Percentiles rank a stretch among this genome's conserved stretches.
Conservation (phyloP, 148 eudicot genomes). For the Cornus florida region DNA sequence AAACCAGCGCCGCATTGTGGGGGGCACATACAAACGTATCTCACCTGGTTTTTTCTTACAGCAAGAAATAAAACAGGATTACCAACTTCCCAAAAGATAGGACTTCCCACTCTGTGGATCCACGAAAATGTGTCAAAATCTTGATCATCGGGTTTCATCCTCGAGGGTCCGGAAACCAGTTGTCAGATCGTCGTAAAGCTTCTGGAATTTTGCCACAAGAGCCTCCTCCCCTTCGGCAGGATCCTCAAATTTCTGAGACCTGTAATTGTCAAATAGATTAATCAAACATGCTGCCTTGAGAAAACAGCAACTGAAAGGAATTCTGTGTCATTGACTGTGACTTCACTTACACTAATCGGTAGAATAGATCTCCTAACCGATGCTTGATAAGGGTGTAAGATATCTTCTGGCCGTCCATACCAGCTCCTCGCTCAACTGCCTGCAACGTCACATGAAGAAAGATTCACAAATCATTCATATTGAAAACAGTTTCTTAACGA, state of each 20-base stretch:
- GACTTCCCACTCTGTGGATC: background rate
- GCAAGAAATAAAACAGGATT: background rate
- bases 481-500: background rate
- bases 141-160: conserved; percentile 73
- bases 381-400: conserved; percentile 81
- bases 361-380: conserved; percentile 82
- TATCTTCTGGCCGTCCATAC: conserved; percentile 84
- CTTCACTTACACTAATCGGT: conserved; percentile 83
- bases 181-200: conserved; percentile 72
- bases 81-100: background rate
- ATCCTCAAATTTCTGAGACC: conserved; percentile 91
- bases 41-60: too few relatives aligned
- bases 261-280: conserved; percentile 21
- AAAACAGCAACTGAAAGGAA: conserved; percentile 4
- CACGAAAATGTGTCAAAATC: background rate
- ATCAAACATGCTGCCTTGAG: background rate
- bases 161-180: conserved; percentile 91
- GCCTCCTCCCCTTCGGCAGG: conserved; percentile 88
- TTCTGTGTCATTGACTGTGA: background rate
- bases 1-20: too few relatives aligned
- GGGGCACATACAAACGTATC: too few relatives aligned
- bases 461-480: background rate
- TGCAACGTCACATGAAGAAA: conserved; percentile 15
- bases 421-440: conserved; percentile 95
- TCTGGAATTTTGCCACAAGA: conserved; percentile 67